Percentiles rank a stretch among this genome's conserved stretches.
phyloP scores from a whole-genome alignment of 345 rosid genomes.

The Lagerstroemia speciosa region DNA sequence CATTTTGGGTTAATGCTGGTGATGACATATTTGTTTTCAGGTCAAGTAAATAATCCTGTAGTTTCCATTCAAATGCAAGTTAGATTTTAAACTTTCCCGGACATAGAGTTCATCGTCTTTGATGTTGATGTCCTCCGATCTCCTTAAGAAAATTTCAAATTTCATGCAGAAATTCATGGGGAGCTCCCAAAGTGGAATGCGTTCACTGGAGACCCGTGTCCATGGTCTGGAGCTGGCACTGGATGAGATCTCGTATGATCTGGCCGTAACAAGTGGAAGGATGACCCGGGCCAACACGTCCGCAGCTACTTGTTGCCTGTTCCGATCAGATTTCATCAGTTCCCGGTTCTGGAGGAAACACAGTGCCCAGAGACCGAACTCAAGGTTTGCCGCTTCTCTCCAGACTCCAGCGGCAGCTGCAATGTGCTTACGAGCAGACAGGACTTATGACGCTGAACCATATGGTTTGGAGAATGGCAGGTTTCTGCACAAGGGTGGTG shows the following conservation, averaged over 20 bases:
- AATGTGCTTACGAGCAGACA: conserved; percentile 21
- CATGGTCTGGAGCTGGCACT: conserved; percentile 77
- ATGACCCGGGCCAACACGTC: conserved; percentile 36
- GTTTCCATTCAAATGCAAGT: too few relatives aligned
- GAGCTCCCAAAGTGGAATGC: conserved; percentile 76
- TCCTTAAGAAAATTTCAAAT: neutral
- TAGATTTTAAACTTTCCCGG: too few relatives aligned
- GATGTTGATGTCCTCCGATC: conserved; percentile 1
- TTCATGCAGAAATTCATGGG: conserved; percentile 58
- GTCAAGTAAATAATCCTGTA: too few relatives aligned
- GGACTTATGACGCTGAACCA: conserved; percentile 23
- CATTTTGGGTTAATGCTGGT: neutral
- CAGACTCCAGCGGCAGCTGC: conserved; percentile 20
- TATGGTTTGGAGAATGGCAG: conserved; percentile 33
- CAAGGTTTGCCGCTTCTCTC: conserved; percentile 18
- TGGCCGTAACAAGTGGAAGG: conserved; percentile 67
- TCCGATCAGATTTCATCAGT: conserved; percentile 61
- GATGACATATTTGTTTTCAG: too few relatives aligned
- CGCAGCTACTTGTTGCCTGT: conserved; percentile 54
- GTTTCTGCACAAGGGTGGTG: conserved; percentile 33
- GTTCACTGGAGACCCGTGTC: conserved; percentile 68
- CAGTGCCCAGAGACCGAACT: conserved; percentile 27
- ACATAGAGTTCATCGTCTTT: neutral
- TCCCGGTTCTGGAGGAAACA: conserved; percentile 73
- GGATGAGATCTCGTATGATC: conserved; percentile 87